Evolutionary conservation across 805 yeast genomes (phyloP).

Genomic region (Allodekkera sacchari): DNA sequence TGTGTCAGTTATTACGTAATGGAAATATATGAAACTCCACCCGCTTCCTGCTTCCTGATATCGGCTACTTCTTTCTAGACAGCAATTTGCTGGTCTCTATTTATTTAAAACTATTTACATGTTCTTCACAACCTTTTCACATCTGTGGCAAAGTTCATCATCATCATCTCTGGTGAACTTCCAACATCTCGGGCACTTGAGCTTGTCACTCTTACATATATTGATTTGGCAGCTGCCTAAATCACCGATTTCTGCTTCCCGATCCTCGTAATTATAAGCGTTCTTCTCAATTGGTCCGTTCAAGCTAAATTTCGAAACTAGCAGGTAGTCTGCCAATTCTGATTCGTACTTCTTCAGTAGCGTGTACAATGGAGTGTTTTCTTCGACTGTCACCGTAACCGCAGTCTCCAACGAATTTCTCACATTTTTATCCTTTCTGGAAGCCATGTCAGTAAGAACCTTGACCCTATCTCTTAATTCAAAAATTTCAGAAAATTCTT

Average conservation of each 20-base stretch:
- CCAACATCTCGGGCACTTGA: conserved; percentile 96
- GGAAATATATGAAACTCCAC: not conserved
- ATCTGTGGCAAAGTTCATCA: conserved; percentile 57
- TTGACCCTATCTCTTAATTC: conserved; percentile 40
- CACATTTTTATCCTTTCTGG: conserved; percentile 40
- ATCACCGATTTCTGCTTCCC: conserved; percentile 22
- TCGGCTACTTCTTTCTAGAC: not conserved
- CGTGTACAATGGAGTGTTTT: conserved; percentile 1
- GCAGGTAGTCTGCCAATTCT: conserved; percentile 49
- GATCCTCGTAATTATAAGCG: conserved; percentile 20
- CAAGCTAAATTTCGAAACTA: conserved; percentile 53
- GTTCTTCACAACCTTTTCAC: conserved; percentile 33
- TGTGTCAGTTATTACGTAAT: no score
- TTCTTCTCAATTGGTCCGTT: conserved; percentile 6
- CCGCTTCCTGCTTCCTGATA: not conserved
- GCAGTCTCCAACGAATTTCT: conserved; percentile 54
- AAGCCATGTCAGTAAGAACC: conserved; percentile 46
- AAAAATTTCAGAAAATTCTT: conserved; percentile 39
- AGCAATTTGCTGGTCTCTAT: not conserved
- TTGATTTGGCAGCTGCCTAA: conserved; percentile 21
- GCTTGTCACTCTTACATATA: conserved; percentile 29
- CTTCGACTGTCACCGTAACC: conserved; percentile 27
- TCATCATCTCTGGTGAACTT: conserved; percentile 48
- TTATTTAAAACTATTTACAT: conserved; percentile 2
- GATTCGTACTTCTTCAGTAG: conserved; percentile 25